A percentile compares a stretch with the other conserved stretches of the same genome.
Evolutionary conservation across 2,329 filamentous ascomycete genomes (phyloP).

Genomic region (Xylariaceae sp.): DNA sequence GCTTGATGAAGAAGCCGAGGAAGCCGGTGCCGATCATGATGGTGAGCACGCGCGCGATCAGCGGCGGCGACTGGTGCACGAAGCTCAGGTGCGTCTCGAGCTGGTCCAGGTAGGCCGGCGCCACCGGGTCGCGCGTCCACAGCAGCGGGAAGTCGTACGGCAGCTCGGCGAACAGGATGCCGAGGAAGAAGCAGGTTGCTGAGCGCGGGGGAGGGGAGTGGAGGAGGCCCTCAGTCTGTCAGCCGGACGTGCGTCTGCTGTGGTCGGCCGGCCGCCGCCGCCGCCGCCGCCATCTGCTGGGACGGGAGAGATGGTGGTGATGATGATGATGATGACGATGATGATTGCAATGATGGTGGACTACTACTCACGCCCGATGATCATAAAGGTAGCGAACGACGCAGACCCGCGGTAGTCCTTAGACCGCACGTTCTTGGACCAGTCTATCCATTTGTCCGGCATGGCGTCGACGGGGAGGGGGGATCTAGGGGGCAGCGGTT

Average conservation of each 20-base stretch:
- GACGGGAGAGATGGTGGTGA: background rate
- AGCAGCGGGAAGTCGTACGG: constrained; percentile 92
- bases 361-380: constrained; percentile 73
- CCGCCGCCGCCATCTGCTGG: too few species aligned
- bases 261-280: too few species aligned
- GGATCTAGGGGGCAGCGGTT: too few species aligned
- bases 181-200: constrained; percentile 96
- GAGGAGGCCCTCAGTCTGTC: background rate
- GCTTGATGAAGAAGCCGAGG: constrained; percentile 83
- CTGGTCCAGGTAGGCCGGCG: constrained; percentile 66
- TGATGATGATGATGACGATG: background rate
- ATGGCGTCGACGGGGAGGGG: constrained; percentile 12
- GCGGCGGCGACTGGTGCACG: constrained; percentile 81
- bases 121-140: constrained; percentile 62
- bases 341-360: constrained; percentile 1
- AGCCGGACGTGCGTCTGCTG: background rate
- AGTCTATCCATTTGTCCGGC: constrained; percentile 38
- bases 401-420: constrained; percentile 50
- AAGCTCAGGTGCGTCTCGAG: constrained; percentile 87
- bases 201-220: constrained; percentile 3
- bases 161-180: constrained; percentile 92
- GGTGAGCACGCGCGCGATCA: constrained; percentile 89
- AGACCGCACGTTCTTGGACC: constrained; percentile 50
- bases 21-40: constrained; percentile 86
- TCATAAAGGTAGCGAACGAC: constrained; percentile 94